phyloP scores from a whole-genome alignment of 345 rosid genomes.

The Populus alba region DNA sequence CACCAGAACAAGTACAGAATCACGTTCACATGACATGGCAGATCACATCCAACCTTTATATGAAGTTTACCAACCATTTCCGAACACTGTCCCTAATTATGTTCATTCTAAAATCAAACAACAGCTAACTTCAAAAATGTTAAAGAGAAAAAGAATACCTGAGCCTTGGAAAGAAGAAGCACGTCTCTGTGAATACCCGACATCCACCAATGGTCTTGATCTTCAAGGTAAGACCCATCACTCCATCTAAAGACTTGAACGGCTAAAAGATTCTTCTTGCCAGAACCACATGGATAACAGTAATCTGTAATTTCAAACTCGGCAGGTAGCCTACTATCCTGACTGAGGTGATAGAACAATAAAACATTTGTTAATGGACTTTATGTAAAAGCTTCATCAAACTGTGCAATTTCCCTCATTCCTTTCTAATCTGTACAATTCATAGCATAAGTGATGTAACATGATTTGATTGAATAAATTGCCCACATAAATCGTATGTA shows the following conservation, averaged over 20 bases:
- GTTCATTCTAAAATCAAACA: not conserved
- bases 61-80: not conserved
- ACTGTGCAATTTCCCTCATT: not conserved
- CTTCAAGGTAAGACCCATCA: constrained; percentile 99
- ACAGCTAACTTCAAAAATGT: not conserved
- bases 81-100: not conserved
- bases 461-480: not conserved
- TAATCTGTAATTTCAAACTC: constrained; percentile 94
- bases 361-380: constrained; percentile 21
- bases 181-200: constrained; percentile 97
- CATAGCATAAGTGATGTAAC: not conserved
- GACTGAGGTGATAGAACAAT: constrained; percentile 51
- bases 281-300: constrained; percentile 70
- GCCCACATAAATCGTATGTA: not conserved
- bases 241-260: constrained; percentile 99
- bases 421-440: not conserved
- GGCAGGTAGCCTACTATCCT: constrained; percentile 96
- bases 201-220: constrained; percentile 99
- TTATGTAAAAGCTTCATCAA: not conserved
- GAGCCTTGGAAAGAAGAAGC: constrained; percentile 93
- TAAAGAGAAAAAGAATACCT: constrained; percentile 41
- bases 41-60: no score
- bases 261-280: constrained; percentile 79
- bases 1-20: no score
- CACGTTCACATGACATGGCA: no score